phyloP scores from a whole-genome alignment of 2,329 filamentous ascomycete species.

The Clonostachys solani region DNA sequence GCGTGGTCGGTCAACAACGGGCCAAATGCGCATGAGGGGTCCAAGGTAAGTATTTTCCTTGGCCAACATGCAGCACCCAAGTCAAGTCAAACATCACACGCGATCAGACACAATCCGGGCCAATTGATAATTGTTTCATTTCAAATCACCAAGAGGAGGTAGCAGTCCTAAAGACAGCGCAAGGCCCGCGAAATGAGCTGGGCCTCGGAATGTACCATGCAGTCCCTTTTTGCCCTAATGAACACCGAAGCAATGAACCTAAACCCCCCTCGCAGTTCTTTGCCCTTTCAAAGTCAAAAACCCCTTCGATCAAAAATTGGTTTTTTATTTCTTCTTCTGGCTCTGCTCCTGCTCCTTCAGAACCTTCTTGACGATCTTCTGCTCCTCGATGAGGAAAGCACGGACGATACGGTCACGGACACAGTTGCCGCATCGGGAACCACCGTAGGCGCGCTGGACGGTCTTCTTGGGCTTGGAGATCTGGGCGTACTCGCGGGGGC shows the following conservation, averaged over 20 bases:
- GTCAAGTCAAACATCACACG: no score
- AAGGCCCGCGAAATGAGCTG: slow-evolving; percentile 14
- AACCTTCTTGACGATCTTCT: slow-evolving; percentile 99
- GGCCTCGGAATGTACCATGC: slow-evolving; percentile 35
- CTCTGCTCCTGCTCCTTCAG: slow-evolving; percentile 92
- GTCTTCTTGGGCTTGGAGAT: slow-evolving; percentile 99
- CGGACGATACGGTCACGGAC: slow-evolving; percentile 97
- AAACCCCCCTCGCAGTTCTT: slow-evolving; percentile 1
- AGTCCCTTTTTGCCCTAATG: slow-evolving; percentile 41
- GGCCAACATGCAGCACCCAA: no score
- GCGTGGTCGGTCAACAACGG: no score
- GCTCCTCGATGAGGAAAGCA: slow-evolving; percentile 99
- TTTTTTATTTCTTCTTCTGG: slow-evolving; percentile 64
- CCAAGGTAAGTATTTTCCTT: no score
- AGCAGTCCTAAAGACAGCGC: slow-evolving; percentile 38
- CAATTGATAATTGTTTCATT: slow-evolving; percentile 36
- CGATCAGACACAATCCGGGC: slow-evolving; percentile 9
- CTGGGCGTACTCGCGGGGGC: slow-evolving; percentile 94
- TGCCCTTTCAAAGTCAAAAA: slow-evolving; percentile 1
- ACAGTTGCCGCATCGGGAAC: slow-evolving; percentile 97
- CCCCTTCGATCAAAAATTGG: neutral
- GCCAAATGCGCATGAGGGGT: no score
- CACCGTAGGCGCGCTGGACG: slow-evolving; percentile 96
- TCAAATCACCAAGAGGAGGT: slow-evolving; percentile 39
- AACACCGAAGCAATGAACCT: slow-evolving; percentile 51